Percentiles rank a stretch among this genome's conserved stretches.
These are phyloP conservation scores for Pseudogymnoascus sp. DNA, from an alignment of 2,329 filamentous ascomycete species.

Conservation along the genomic window DNA sequence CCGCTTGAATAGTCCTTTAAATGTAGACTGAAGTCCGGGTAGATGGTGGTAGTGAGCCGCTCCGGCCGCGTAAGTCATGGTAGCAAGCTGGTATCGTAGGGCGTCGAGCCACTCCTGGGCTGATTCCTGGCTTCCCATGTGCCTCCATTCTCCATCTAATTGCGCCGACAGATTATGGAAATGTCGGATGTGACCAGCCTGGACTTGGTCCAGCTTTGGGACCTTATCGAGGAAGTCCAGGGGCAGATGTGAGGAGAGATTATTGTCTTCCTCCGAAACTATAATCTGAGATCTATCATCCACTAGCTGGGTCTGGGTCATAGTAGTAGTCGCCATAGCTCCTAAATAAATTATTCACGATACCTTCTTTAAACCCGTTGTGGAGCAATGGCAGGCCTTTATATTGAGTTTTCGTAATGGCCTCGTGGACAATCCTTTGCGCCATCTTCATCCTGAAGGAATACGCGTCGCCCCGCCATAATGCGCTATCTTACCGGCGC, in stretches of 20 bases:
- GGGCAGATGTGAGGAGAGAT: background rate
- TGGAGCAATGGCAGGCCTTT: background rate
- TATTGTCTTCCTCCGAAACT: background rate
- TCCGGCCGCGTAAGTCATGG: slow-evolving; percentile 34
- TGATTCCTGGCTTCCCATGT: slow-evolving; percentile 31
- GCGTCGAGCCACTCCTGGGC: slow-evolving; percentile 30
- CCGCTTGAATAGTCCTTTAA: slow-evolving; percentile 29
- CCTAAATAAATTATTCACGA: background rate
- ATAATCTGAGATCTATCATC: background rate
- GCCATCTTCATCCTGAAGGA: background rate
- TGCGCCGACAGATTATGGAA: slow-evolving; percentile 30
- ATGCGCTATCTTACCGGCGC: background rate
- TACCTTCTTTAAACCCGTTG: background rate
- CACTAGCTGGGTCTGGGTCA: background rate
- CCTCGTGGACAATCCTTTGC: background rate
- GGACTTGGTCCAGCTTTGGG: slow-evolving; percentile 18
- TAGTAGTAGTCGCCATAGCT: background rate
- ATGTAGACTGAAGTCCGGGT: slow-evolving; percentile 29
- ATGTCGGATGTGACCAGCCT: slow-evolving; percentile 32
- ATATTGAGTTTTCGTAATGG: background rate
- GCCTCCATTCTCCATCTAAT: slow-evolving; percentile 25
- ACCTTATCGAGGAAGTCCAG: background rate
- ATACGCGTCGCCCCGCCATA: background rate
- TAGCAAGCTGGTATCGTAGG: slow-evolving; percentile 17
- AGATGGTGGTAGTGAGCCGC: slow-evolving; percentile 34